Conservation (phyloP, 805 yeast genomes). For the Schizosaccharomyces lindneri region DNA sequence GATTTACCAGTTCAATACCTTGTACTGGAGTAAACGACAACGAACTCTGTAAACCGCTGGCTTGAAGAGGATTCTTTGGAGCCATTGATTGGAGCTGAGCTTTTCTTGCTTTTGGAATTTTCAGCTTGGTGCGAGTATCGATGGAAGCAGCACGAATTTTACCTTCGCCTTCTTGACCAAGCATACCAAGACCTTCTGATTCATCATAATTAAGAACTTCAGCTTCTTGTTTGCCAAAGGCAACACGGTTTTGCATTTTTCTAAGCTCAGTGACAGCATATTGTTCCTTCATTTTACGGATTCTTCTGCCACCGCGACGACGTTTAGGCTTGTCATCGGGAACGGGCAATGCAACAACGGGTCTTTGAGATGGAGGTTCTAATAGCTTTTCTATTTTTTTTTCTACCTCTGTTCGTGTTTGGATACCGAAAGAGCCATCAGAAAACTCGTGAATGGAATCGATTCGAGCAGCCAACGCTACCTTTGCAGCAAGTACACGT, state of each 20-base stretch:
- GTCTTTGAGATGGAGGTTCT: conserved; percentile 47
- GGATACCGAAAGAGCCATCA: conserved; percentile 30
- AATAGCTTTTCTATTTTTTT: conserved; percentile 43
- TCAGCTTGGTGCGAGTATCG: conserved; percentile 27
- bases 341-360: conserved; percentile 39
- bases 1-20: conserved; percentile 12
- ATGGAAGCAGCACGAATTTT: conserved; percentile 12
- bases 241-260: conserved; percentile 63
- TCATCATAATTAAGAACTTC: conserved; percentile 49
- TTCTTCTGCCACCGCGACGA: conserved; percentile 64
- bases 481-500: conserved; percentile 56
- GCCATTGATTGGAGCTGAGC: conserved; percentile 6
- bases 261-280: conserved; percentile 59
- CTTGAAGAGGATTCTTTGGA: not conserved
- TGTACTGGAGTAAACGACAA: conserved; percentile 10
- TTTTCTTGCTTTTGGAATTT: conserved; percentile 37
- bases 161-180: conserved; percentile 12
- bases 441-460: conserved; percentile 27
- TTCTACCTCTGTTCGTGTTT: conserved; percentile 35
- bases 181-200: conserved; percentile 51
- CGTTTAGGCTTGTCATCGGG: conserved; percentile 59
- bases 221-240: conserved; percentile 53
- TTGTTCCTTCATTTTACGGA: conserved; percentile 58
- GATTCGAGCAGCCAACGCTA: conserved; percentile 59
- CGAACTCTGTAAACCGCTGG: conserved; percentile 9